phyloP scores from a whole-genome alignment of 2,329 filamentous ascomycete genomes.

The Neofusicoccum ribis region DNA sequence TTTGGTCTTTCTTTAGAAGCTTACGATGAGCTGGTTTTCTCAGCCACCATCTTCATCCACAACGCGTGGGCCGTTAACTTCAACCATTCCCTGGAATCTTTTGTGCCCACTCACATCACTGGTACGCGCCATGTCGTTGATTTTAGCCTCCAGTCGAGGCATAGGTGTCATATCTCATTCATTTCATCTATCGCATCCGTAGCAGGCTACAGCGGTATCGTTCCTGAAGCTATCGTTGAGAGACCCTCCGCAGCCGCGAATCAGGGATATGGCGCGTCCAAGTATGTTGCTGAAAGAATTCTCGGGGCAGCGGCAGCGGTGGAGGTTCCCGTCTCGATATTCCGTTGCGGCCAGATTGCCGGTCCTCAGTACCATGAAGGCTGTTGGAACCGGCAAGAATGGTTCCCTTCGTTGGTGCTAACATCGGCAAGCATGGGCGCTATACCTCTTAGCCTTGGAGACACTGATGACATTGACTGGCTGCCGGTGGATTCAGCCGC shows the following conservation, averaged over 20 bases:
- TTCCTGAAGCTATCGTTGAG: conserved; percentile 34
- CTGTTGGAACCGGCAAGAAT: conserved; percentile 30
- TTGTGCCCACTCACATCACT: conserved; percentile 30
- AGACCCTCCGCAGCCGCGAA: conserved; percentile 28
- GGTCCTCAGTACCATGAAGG: conserved; percentile 27
- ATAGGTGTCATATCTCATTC: conserved; percentile 34
- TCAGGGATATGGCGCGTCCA: conserved; percentile 43
- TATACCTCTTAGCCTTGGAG: conserved; percentile 24
- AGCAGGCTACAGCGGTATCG: conserved; percentile 1
- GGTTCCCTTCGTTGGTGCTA: conserved; percentile 29
- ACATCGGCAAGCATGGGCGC: conserved; percentile 25
- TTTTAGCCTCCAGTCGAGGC: conserved; percentile 30
- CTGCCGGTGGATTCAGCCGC: conserved; percentile 23
- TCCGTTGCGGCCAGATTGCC: conserved; percentile 34
- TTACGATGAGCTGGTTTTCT: background rate
- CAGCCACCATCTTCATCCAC: conserved; percentile 34
- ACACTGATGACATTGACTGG: conserved; percentile 29
- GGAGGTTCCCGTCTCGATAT: conserved; percentile 26
- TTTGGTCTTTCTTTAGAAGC: conserved; percentile 20
- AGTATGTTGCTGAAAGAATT: conserved; percentile 37
- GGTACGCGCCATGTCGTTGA: conserved; percentile 36
- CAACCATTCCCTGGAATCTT: conserved; percentile 35
- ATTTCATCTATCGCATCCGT: conserved; percentile 42
- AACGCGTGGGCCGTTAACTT: conserved; percentile 42
- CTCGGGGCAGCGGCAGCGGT: conserved; percentile 32